A percentile compares a stretch with the other conserved stretches of the same genome.
Evolutionary conservation across 306 rosid genomes (phyloP).

Genomic region (Ormosia emarginata): DNA sequence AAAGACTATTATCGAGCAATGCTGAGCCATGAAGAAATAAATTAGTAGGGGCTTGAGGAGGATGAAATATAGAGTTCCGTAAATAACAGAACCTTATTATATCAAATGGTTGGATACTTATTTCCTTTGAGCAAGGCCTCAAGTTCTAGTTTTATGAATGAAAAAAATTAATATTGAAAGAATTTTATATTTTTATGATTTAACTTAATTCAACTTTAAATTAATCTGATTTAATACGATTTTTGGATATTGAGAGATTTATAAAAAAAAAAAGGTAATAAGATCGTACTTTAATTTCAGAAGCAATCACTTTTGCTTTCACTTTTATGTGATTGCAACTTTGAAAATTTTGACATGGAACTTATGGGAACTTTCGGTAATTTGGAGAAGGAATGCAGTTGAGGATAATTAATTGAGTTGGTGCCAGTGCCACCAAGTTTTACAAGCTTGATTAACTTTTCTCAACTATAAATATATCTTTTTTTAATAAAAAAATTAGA

Average conservation of each 20-base stretch:
- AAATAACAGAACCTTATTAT: background rate
- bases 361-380: background rate
- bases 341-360: slow-evolving; percentile 20
- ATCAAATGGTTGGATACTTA: too few species aligned
- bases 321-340: slow-evolving; percentile 25
- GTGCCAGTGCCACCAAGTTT: background rate
- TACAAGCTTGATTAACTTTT: background rate
- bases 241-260: too few species aligned
- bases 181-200: too few species aligned
- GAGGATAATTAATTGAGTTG: slow-evolving; percentile 1
- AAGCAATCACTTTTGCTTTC: slow-evolving; percentile 22
- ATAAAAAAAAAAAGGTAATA: background rate
- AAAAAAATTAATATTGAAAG: too few species aligned
- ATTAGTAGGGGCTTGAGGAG: background rate
- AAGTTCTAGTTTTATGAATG: too few species aligned
- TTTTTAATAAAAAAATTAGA: too few species aligned
- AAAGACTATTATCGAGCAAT: background rate
- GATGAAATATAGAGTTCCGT: background rate
- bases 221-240: too few species aligned
- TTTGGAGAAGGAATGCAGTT: background rate
- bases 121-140: too few species aligned
- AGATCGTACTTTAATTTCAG: background rate
- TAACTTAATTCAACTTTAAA: too few species aligned
- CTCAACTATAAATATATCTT: background rate
- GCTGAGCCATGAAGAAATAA: background rate